Conservation (phyloP, 1,284 basidiomycete genomes). For the Fomitopsis schrenkii region DNA sequence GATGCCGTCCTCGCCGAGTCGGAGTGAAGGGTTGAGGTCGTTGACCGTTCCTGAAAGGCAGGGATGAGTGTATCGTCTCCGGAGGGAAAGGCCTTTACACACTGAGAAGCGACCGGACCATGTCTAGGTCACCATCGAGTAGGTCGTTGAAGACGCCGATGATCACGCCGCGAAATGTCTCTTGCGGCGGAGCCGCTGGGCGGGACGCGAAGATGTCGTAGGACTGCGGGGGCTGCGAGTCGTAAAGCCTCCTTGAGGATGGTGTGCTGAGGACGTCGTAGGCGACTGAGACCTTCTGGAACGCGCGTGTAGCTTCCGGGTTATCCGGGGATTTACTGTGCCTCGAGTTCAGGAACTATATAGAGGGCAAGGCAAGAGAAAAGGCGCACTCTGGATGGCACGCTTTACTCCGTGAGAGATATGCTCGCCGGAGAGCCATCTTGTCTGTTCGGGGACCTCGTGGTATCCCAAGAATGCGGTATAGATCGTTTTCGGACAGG, state of each 20-base stretch:
- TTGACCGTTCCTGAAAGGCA: slow-evolving; percentile 55
- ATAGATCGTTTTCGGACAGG: slow-evolving; percentile 59
- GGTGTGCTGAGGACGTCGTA: slow-evolving; percentile 80
- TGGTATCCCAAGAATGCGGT: slow-evolving; percentile 66
- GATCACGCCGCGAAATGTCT: slow-evolving; percentile 73
- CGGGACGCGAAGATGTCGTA: slow-evolving; percentile 52
- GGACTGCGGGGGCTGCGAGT: slow-evolving; percentile 45
- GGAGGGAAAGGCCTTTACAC: slow-evolving; percentile 22
- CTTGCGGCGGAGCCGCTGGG: slow-evolving; percentile 56
- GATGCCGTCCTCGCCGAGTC: slow-evolving; percentile 69
- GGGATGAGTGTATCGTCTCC: neutral
- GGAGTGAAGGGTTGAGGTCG: slow-evolving; percentile 67
- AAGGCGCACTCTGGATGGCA: slow-evolving; percentile 80
- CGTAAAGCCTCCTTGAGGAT: slow-evolving; percentile 64
- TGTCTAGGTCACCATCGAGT: slow-evolving; percentile 78
- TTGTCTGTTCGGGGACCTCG: slow-evolving; percentile 55
- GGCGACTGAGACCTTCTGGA: slow-evolving; percentile 82
- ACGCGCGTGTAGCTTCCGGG: slow-evolving; percentile 74
- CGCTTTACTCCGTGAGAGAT: slow-evolving; percentile 67
- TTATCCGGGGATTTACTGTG: slow-evolving; percentile 77
- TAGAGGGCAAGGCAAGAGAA: neutral
- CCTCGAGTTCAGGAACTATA: neutral
- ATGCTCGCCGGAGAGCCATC: slow-evolving; percentile 65
- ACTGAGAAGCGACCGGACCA: slow-evolving; percentile 73
- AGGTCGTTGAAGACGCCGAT: slow-evolving; percentile 78